Percentiles rank a stretch among this genome's conserved stretches.
phyloP scores from a whole-genome alignment of 352 stramenopile genomes.

The Phytophthora palmivora region DNA sequence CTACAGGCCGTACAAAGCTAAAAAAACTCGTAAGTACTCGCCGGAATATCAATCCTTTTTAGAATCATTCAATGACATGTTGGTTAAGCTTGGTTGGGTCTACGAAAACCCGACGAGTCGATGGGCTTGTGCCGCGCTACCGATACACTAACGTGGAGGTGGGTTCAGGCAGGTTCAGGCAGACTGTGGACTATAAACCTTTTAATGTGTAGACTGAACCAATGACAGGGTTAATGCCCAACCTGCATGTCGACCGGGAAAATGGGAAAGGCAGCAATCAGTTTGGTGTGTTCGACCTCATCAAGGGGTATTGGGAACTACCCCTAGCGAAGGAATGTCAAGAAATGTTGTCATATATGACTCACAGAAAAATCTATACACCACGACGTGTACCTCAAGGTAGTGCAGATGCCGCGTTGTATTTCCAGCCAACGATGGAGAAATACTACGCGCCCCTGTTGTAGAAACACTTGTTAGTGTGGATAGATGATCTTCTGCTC shows the following conservation, averaged over 20 bases:
- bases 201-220: constrained; percentile 9
- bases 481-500: constrained; percentile 46
- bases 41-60: constrained; percentile 23
- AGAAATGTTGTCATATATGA: constrained; percentile 41
- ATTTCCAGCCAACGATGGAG: too few species aligned
- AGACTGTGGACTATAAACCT: constrained; percentile 20
- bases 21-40: too few species aligned
- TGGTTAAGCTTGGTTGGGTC: constrained; percentile 21
- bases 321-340: constrained; percentile 27
- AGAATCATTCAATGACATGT: constrained; percentile 16
- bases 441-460: constrained; percentile 6
- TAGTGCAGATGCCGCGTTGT: too few species aligned
- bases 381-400: constrained; percentile 35
- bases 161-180: constrained; percentile 1
- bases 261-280: constrained; percentile 18
- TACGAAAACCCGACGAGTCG: constrained; percentile 20
- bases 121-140: constrained; percentile 17
- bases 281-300: constrained; percentile 24
- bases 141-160: constrained; percentile 1
- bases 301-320: constrained; percentile 32
- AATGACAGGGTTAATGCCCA: constrained; percentile 13
- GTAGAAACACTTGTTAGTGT: constrained; percentile 34
- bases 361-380: constrained; percentile 29
- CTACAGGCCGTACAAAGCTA: constrained; percentile 6
- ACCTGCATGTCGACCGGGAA: constrained; percentile 10